Conservation (phyloP, 805 yeast genomes). For the Lachancea nothofagi region DNA sequence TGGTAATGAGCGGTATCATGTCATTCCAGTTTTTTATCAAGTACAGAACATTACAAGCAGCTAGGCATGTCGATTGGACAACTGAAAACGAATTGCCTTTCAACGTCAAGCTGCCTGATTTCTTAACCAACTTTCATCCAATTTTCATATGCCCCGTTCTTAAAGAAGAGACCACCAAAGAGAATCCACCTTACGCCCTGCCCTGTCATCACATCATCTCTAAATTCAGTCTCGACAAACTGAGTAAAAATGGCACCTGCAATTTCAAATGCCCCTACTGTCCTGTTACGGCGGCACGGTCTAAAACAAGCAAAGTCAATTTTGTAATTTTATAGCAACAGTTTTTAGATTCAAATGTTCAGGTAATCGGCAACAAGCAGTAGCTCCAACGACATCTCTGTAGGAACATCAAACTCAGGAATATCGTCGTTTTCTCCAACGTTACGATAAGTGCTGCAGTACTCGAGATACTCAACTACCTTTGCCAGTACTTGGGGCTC, state of each 20-base stretch:
- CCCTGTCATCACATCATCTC: constrained; percentile 64
- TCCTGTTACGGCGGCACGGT: constrained; percentile 42
- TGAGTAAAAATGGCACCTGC: constrained; percentile 39
- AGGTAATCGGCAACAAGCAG: constrained; percentile 86
- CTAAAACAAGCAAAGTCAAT: constrained; percentile 42
- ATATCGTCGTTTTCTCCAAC: constrained; percentile 44
- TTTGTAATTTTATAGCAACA: constrained; percentile 31
- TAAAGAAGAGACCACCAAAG: constrained; percentile 56
- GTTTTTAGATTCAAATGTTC: constrained; percentile 17
- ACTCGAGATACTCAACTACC: constrained; percentile 79
- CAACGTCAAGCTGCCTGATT: constrained; percentile 50
- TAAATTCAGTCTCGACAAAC: constrained; percentile 44
- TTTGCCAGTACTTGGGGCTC: constrained; percentile 69
- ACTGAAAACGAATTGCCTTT: constrained; percentile 57
- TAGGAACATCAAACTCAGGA: constrained; percentile 87
- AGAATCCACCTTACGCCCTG: constrained; percentile 56
- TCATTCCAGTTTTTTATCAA: constrained; percentile 51
- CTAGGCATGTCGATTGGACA: constrained; percentile 43
- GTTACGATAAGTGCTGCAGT: constrained; percentile 61
- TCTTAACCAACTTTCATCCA: constrained; percentile 50
- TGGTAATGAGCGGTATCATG: constrained; percentile 47
- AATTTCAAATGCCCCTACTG: constrained; percentile 71
- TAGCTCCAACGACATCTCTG: constrained; percentile 87
- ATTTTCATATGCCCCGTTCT: constrained; percentile 68
- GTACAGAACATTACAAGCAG: constrained; percentile 35